Evolutionary conservation across 2,329 filamentous ascomycete species (phyloP), one percentile per base, ranked within the genome.

Genomic region (Penicillium palitans): DNA sequence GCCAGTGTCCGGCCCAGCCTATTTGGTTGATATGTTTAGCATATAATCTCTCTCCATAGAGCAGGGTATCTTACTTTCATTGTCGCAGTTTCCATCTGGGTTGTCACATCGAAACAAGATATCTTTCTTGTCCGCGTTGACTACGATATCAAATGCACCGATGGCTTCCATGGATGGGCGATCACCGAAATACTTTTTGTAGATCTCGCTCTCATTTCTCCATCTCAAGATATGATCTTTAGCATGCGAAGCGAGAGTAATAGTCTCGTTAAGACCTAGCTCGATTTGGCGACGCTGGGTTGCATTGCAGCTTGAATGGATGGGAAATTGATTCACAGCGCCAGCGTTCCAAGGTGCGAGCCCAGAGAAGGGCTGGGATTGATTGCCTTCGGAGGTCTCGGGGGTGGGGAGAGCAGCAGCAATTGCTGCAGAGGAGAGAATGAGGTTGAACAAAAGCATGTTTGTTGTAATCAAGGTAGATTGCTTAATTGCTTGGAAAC

Each of bases 1-100:
- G 84, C 83, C 83, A 88, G 77, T 90, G 87, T 35, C 87, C 87
- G 46, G 79, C 87, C 82, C 83, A 90, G 52, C 77, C 86, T 88
- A 41, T 51, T 12, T 33, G n/a, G 40, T 27, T 51, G 52, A 54
- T 42, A 55, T 42, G 45, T 21, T 33, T 13, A 45, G 47, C 25
- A 48, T 25, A 21, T 21, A 8, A 6, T 8, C n/a, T n/a, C 27
- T 44, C 27, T 44, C 55, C 2, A 29, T n/a, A 40, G 25, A 29
- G 39, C n/a, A 6, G 24, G 50, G n/a, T 15, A 2, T 1, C 77
- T 69, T 27, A 81, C 77, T 67, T 79, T 81, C 12, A 69, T 80
- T 6, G 62, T 57, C 74, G 66, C 87, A 90, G 75, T 90, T 90
- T 21, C 79, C 75, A 64, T 90, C 88, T 0, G 84, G 81, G 63